A percentile compares a stretch with the other conserved stretches of the same genome.
Evolutionary conservation across 768 basidiomycete species (phyloP).

Genomic region (Tricholomella constricta): DNA sequence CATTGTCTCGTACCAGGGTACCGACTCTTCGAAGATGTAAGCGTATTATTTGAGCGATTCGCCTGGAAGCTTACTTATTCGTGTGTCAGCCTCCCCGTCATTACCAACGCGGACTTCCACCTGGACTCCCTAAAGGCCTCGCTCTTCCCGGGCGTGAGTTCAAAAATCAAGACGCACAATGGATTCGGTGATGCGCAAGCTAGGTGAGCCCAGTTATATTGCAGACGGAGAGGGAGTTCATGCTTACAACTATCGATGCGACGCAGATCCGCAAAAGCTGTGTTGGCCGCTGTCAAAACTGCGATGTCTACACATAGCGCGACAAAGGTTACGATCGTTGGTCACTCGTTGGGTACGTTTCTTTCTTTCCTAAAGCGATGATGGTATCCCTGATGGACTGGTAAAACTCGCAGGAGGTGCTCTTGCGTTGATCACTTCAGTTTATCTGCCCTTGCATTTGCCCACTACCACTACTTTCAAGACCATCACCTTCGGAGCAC

Average conservation of each 20-base stretch:
- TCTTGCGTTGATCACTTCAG: constrained; percentile 24
- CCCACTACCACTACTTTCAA: constrained; percentile 18
- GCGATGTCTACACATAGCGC: constrained; percentile 37
- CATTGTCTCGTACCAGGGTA: constrained; percentile 17
- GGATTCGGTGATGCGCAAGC: constrained; percentile 51
- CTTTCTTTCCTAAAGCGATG: not conserved
- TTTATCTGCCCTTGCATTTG: constrained; percentile 28
- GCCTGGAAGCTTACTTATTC: not conserved
- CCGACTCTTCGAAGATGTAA: constrained; percentile 30
- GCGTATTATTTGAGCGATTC: not conserved
- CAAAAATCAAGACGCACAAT: constrained; percentile 42
- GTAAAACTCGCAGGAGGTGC: constrained; percentile 18
- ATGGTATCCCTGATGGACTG: not conserved
- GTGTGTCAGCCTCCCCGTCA: constrained; percentile 19
- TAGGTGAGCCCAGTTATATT: constrained; percentile 30
- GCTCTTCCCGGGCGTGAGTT: constrained; percentile 53
- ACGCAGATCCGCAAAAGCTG: constrained; percentile 38
- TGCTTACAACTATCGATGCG: not conserved
- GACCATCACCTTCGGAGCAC: constrained; percentile 25
- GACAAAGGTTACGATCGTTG: constrained; percentile 44
- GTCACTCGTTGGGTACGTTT: constrained; percentile 38
- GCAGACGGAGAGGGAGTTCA: too few relatives aligned
- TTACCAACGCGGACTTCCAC: constrained; percentile 46
- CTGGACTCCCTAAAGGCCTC: constrained; percentile 33
- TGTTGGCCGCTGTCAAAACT: constrained; percentile 46